These are phyloP conservation scores for Pleurostoma richardsiae DNA, from an alignment of 2,329 filamentous ascomycete species.

Conservation along the genomic window DNA sequence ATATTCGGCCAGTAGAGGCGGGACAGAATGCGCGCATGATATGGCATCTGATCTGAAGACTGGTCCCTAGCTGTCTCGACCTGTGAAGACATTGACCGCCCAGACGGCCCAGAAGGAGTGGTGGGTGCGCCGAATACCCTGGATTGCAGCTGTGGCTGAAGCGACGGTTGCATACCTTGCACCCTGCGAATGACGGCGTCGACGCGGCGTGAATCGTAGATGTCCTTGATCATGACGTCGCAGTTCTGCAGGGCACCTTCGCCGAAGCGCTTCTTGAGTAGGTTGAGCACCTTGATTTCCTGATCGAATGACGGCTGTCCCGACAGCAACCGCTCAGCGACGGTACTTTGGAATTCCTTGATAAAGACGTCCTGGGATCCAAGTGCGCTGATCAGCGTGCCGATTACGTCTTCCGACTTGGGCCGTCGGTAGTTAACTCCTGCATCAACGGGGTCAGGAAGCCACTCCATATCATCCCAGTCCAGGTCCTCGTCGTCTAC, in stretches of 20 bases:
- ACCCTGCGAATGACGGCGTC: conserved; percentile 61
- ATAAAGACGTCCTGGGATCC: conserved; percentile 90
- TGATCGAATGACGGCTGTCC: conserved; percentile 68
- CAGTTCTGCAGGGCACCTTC: conserved; percentile 83
- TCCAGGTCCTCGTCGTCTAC: conserved; percentile 68
- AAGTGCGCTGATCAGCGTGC: conserved; percentile 81
- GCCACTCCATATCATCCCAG: conserved; percentile 91
- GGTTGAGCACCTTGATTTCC: conserved; percentile 75
- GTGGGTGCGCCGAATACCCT: conserved; percentile 12
- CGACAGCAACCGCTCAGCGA: conserved; percentile 74
- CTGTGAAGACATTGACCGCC: conserved; percentile 10
- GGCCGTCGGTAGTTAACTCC: conserved; percentile 87
- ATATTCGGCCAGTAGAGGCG: conserved; percentile 90
- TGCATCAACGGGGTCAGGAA: conserved; percentile 88
- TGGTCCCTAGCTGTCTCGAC: conserved; percentile 21
- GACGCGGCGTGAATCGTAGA: conserved; percentile 74
- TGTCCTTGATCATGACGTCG: conserved; percentile 95
- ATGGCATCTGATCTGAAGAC: conserved; percentile 49
- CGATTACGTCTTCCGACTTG: conserved; percentile 83
- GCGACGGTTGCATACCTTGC: conserved; percentile 26
- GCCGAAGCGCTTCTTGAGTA: conserved; percentile 85
- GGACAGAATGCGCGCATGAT: conserved; percentile 82
- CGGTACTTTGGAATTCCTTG: conserved; percentile 83
- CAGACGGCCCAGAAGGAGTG: conserved; percentile 2
- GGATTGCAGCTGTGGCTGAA: conserved; percentile 1